Evolutionary conservation across 2,329 filamentous ascomycete genomes (phyloP).

Genomic region (Colletotrichum tabaci): DNA sequence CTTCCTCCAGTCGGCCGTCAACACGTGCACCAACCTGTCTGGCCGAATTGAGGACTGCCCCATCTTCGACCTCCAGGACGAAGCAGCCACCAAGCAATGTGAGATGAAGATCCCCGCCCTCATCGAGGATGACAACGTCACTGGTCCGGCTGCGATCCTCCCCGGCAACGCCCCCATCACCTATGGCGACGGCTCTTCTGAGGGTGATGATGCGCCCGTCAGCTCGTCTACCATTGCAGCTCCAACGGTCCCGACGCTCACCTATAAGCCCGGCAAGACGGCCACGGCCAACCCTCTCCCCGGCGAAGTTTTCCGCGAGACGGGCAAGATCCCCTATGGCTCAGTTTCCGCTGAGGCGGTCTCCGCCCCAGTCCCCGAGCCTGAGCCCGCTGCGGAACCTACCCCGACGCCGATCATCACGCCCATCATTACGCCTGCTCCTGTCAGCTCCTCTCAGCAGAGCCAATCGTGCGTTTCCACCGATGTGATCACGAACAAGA

Average conservation of each 20-base stretch:
- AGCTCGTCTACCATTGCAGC: slow-evolving; percentile 34
- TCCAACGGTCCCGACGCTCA: slow-evolving; percentile 49
- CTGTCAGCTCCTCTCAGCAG: slow-evolving; percentile 17
- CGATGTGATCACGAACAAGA: slow-evolving; percentile 65
- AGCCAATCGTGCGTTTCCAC: slow-evolving; percentile 62
- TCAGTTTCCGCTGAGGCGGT: slow-evolving; percentile 29
- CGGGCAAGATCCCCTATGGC: slow-evolving; percentile 40
- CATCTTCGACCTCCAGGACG: slow-evolving; percentile 79
- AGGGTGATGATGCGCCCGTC: slow-evolving; percentile 26
- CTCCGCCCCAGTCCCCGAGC: slow-evolving; percentile 45
- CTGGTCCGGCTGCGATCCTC: slow-evolving; percentile 69
- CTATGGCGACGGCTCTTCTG: slow-evolving; percentile 47
- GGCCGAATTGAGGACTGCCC: slow-evolving; percentile 82
- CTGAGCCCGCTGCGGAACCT: slow-evolving; percentile 42
- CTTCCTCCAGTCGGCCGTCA: slow-evolving; percentile 80
- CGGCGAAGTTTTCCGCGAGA: slow-evolving; percentile 61
- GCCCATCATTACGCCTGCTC: slow-evolving; percentile 46
- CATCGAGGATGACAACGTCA: slow-evolving; percentile 73
- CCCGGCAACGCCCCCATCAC: slow-evolving; percentile 74
- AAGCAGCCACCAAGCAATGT: slow-evolving; percentile 73
- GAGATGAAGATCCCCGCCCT: slow-evolving; percentile 70
- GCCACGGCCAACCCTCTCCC: slow-evolving; percentile 55
- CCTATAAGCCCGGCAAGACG: slow-evolving; percentile 55
- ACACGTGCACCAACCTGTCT: slow-evolving; percentile 80
- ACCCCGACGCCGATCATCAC: slow-evolving; percentile 49